Conservation (phyloP, 345 rosid species). For the Salix koriyanagi region DNA sequence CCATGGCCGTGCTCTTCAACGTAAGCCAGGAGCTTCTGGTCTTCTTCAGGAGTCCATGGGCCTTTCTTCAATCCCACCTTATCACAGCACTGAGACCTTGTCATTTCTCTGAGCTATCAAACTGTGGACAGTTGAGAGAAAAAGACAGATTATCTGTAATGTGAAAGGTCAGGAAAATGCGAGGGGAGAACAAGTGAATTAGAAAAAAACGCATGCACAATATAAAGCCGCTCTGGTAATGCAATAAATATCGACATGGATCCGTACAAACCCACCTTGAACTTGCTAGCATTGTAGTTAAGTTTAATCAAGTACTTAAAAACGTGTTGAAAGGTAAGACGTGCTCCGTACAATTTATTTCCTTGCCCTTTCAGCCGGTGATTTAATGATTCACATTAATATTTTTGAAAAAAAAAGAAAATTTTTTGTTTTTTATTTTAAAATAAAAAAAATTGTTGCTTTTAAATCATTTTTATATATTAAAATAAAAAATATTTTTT, state of each 20-base stretch:
- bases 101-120: neutral
- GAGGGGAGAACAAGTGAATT: neutral
- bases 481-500: no score
- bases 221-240: neutral
- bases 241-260: neutral
- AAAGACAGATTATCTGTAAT: neutral
- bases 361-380: neutral
- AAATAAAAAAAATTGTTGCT: no score
- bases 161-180: neutral
- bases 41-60: conserved; percentile 16
- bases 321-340: no score
- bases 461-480: no score
- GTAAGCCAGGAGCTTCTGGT: conserved; percentile 13
- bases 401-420: no score
- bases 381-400: no score
- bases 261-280: neutral
- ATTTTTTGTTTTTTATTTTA: no score
- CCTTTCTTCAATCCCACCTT: conserved; percentile 15
- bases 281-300: neutral
- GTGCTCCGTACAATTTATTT: neutral
- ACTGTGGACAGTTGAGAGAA: neutral
- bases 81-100: neutral
- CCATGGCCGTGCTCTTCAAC: conserved; percentile 11
- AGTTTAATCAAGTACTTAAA: neutral
- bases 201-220: neutral